Percentiles rank a stretch among this genome's conserved stretches.
These are phyloP conservation scores for Sporothrix protearum DNA, from an alignment of 2,329 filamentous ascomycete genomes.

Conservation along the genomic window DNA sequence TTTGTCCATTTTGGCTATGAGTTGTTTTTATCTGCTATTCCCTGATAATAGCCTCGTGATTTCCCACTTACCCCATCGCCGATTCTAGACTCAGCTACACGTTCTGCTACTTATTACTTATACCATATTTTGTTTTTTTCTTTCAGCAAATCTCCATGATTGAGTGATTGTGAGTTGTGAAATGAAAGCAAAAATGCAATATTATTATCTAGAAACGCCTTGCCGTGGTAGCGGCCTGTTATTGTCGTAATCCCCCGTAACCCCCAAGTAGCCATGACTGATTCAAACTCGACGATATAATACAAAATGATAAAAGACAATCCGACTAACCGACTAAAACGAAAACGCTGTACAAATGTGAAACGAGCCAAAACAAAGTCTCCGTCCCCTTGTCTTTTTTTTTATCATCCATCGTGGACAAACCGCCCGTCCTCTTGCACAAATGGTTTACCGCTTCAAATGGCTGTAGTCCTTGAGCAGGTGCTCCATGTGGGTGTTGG, in stretches of 20 bases:
- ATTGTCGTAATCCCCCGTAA: background rate
- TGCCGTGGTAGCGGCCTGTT: background rate
- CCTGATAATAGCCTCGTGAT: background rate
- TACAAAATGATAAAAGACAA: background rate
- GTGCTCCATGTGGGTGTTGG: conserved; percentile 81
- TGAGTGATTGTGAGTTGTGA: background rate
- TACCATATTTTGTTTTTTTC: conserved; percentile 8
- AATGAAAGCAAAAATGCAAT: background rate
- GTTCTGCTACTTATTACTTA: conserved; percentile 2
- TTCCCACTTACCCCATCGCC: background rate
- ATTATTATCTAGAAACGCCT: background rate
- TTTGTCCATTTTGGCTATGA: background rate
- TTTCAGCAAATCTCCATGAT: background rate
- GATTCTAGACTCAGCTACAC: background rate
- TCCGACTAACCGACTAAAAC: background rate
- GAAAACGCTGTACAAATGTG: background rate
- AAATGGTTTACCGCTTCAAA: conserved; percentile 40
- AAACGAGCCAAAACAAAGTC: background rate
- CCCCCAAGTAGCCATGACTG: background rate
- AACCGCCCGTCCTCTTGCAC: no score
- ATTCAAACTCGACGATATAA: background rate
- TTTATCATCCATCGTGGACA: no score
- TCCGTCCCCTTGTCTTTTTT: background rate
- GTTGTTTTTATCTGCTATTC: background rate
- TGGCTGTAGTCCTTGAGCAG: conserved; percentile 70